A percentile compares a stretch with the other conserved stretches of the same genome.
Evolutionary conservation across 2,329 filamentous ascomycete species (phyloP).

Genomic region (Cladosporium sp.): DNA sequence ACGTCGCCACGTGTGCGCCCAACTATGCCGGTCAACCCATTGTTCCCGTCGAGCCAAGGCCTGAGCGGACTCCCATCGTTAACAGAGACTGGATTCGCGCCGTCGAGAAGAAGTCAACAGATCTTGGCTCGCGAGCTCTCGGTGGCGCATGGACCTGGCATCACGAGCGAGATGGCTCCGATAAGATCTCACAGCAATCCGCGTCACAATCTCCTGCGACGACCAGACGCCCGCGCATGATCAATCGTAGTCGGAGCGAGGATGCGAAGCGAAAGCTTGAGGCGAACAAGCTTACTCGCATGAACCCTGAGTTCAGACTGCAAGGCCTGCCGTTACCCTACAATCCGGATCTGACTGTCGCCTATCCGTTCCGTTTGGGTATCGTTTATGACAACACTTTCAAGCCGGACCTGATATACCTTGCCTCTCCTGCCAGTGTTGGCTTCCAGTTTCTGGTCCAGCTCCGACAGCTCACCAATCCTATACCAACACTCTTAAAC

Average conservation of each 20-base stretch:
- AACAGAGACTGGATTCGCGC: slow-evolving; percentile 38
- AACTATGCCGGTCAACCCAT: slow-evolving; percentile 56
- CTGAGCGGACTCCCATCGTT: slow-evolving; percentile 32
- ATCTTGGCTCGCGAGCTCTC: slow-evolving; percentile 35
- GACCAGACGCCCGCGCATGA: slow-evolving; percentile 27
- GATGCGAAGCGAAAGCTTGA: slow-evolving; percentile 31
- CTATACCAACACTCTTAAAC: slow-evolving; percentile 64
- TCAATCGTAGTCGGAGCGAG: slow-evolving; percentile 33
- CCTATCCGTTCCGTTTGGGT: slow-evolving; percentile 67
- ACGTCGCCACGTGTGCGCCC: slow-evolving; percentile 67
- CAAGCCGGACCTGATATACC: slow-evolving; percentile 67
- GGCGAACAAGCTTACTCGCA: slow-evolving; percentile 35
- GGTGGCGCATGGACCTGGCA: slow-evolving; percentile 38
- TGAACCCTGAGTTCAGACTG: slow-evolving; percentile 57
- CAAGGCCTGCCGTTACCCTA: slow-evolving; percentile 68
- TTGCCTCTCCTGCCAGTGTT: slow-evolving; percentile 67
- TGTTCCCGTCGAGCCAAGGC: slow-evolving; percentile 26
- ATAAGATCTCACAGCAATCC: slow-evolving; percentile 21
- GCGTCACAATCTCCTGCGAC: slow-evolving; percentile 20
- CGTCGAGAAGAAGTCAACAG: slow-evolving; percentile 35
- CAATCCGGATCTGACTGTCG: slow-evolving; percentile 69
- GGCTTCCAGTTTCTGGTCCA: slow-evolving; percentile 73
- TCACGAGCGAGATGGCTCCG: slow-evolving; percentile 28
- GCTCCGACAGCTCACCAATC: slow-evolving; percentile 58
- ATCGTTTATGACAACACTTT: slow-evolving; percentile 62